Percentiles rank a stretch among this genome's conserved stretches.
These are phyloP conservation scores for Fragosphaeria purpurea DNA, from an alignment of 2,329 filamentous ascomycete species.

Conservation along the genomic window DNA sequence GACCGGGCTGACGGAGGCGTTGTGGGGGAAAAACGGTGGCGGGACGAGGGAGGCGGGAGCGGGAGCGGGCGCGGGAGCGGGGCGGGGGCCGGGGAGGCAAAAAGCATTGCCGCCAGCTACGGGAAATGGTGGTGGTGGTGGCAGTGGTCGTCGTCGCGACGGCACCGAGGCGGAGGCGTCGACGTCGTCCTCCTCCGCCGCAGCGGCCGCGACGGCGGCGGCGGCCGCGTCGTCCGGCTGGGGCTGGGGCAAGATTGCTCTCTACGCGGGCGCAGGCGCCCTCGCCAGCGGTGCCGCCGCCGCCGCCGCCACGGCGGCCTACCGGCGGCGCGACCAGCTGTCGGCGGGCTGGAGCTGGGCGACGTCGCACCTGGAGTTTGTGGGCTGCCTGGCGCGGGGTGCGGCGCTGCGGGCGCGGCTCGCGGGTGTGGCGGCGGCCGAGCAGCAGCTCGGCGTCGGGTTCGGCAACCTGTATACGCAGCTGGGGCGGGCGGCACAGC, in stretches of 20 bases:
- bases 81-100: conserved; percentile 12
- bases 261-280: conserved; percentile 76
- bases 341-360: conserved; percentile 71
- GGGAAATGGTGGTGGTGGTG: too few species aligned
- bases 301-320: conserved; percentile 75
- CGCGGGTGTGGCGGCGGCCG: conserved; percentile 53
- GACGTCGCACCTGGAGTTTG: conserved; percentile 84
- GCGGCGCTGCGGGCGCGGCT: conserved; percentile 73
- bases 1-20: conserved; percentile 53
- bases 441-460: conserved; percentile 56
- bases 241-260: conserved; percentile 80
- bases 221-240: conserved; percentile 31
- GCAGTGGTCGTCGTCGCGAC: too few species aligned
- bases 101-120: background rate
- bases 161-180: background rate
- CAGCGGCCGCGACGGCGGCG: conserved; percentile 11
- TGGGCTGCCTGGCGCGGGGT: conserved; percentile 75
- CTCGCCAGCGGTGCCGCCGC: conserved; percentile 46
- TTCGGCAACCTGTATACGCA: conserved; percentile 83
- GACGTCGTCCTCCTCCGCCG: conserved; percentile 15
- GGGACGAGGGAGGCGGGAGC: conserved; percentile 22
- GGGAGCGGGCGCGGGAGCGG: conserved; percentile 25
- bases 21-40: conserved; percentile 43
- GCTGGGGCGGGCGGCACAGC: conserved; percentile 50
- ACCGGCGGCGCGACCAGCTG: conserved; percentile 74